Evolutionary conservation across 495 filamentous ascomycete species (phyloP).

Genomic region (Podospora australis): DNA sequence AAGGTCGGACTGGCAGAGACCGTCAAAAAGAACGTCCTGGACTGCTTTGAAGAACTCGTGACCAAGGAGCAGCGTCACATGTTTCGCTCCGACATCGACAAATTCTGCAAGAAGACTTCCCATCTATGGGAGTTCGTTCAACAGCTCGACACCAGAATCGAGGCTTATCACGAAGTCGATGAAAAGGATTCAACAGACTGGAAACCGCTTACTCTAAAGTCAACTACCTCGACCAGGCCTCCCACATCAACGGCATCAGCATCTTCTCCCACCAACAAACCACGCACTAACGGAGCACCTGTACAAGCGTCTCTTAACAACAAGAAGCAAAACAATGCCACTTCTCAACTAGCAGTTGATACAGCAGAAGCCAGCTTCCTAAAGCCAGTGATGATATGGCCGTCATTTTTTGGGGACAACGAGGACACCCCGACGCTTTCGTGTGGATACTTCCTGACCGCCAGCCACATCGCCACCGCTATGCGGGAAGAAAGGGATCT

Average conservation of each 20-base stretch:
- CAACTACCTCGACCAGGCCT: neutral
- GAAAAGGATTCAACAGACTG: neutral
- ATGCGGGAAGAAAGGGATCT: neutral
- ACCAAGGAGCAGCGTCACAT: neutral
- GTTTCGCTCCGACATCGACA: neutral
- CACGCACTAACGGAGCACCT: neutral
- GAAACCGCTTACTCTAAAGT: neutral
- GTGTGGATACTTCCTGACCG: neutral
- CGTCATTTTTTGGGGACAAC: neutral
- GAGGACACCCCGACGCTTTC: neutral
- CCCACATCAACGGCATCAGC: neutral
- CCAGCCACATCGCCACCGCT: neutral
- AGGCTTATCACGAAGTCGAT: neutral
- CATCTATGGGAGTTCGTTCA: slow-evolving; percentile 6
- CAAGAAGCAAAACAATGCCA: neutral
- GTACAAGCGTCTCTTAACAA: neutral
- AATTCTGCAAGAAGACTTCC: neutral
- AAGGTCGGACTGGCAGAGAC: too few relatives aligned
- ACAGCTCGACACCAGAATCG: slow-evolving; percentile 3
- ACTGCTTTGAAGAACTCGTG: neutral
- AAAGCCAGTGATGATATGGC: neutral
- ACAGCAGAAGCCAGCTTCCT: neutral
- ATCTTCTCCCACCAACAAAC: neutral
- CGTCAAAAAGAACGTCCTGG: neutral
- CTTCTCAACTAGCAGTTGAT: neutral